phyloP scores from a whole-genome alignment of 176 grass and related monocot genomes.

The Musa beccarii region DNA sequence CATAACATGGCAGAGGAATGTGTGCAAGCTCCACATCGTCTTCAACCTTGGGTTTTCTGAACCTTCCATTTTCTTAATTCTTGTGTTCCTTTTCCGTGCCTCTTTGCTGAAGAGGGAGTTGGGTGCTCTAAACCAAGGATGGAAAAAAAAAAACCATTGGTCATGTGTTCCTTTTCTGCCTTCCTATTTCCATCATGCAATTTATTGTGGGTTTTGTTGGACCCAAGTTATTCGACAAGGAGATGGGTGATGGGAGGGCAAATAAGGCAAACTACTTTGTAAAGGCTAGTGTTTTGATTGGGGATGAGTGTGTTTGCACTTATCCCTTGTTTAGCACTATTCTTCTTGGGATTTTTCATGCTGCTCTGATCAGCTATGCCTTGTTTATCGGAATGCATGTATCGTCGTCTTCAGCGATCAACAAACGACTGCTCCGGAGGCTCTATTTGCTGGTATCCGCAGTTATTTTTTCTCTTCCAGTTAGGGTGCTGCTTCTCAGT shows the following conservation, averaged over 20 bases:
- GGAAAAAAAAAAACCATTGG: conserved; percentile 73
- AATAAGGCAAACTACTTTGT: conserved; percentile 60
- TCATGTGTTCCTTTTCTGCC: conserved; percentile 59
- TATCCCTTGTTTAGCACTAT: conserved; percentile 90
- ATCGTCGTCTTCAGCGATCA: conserved; percentile 62
- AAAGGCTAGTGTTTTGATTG: conserved; percentile 18
- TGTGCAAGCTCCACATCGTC: conserved; percentile 73
- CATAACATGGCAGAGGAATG: conserved; percentile 44
- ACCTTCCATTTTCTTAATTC: conserved; percentile 69
- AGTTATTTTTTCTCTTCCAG: conserved; percentile 59
- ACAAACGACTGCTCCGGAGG: conserved; percentile 67
- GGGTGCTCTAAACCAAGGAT: conserved; percentile 56
- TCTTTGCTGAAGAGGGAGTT: conserved; percentile 62
- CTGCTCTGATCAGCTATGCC: conserved; percentile 68
- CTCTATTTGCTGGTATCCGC: conserved; percentile 55
- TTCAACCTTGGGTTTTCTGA: conserved; percentile 96
- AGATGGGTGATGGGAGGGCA: conserved; percentile 29
- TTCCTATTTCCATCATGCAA: conserved; percentile 56
- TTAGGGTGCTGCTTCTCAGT: conserved; percentile 77
- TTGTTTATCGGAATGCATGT: conserved; percentile 55
- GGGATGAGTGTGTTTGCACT: conserved; percentile 55
- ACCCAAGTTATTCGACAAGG: conserved; percentile 56
- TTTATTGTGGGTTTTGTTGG: conserved; percentile 54
- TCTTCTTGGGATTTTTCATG: conserved; percentile 67
- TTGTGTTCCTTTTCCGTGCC: conserved; percentile 68